Base-by-base conservation (phyloP, 2,329 filamentous ascomycete genomes). In the Boeremia exigua region DNA sequence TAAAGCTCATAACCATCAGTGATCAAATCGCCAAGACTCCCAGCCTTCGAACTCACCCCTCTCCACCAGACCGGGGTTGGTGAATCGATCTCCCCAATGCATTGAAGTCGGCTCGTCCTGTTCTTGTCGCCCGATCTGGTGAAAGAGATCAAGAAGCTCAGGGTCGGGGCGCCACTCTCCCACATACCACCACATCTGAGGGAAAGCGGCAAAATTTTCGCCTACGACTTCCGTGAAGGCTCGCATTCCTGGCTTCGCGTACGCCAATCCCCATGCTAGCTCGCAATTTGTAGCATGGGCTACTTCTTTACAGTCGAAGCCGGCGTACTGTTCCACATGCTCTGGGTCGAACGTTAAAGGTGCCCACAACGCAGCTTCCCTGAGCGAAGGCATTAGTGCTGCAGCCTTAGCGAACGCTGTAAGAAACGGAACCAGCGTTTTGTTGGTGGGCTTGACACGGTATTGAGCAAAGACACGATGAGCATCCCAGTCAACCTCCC, bases 351-450 rank as follows among this genome's bases (percentile, higher is more conserved):
- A 66, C 14, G 14, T 30, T 19, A 66, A 36, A 28, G 56, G 53
- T 15, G 48, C 54, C 55, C 57, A 67, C 5, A 65, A 36, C 10
- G 38, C 36, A 14, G 51, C 50, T 12, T 62, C 34, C 42, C 53
- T 54, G 9, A 67, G 48, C 17, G 42, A 37, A 7, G 49, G 43
- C 62, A 67, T 67, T 12, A 51, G 43, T 19, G 59, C 27, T 32
- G 59, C 59, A n/a, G 62, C 65, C 37, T 58, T 61, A 10, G 65
- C 61, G 45, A 67, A 66, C 3, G 42, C 46, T 7, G 47, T 17
- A n/a, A 67, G 56, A 32, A 67, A 63, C 9, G 59, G 61, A 8
- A 45, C 27, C 10, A 61, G 19, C 3, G 33, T 44, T 5, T 46
- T 33, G n/a, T 62, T 40, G 39, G 60, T 60, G 2, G 65, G 62